Evolutionary conservation across 73 alveolate genomes (phyloP).

Genomic region (Paraurostyla sp.): DNA sequence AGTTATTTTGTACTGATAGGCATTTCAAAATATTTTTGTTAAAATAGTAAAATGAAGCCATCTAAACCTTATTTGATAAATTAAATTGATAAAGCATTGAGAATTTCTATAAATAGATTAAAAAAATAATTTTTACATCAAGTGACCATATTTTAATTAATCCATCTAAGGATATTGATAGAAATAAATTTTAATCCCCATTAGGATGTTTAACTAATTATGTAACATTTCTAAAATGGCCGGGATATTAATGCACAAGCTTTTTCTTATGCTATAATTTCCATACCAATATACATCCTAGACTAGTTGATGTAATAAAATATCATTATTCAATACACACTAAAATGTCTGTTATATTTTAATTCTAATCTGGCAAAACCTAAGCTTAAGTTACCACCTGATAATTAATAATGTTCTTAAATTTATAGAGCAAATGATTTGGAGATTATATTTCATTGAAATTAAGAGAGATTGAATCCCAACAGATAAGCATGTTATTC

Average conservation of each 20-base stretch:
- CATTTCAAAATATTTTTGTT: neutral
- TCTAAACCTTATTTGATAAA: neutral
- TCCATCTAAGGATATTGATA: conserved; percentile 27
- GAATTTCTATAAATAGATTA: conserved; percentile 18
- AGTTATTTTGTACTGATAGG: too few relatives aligned
- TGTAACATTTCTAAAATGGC: conserved; percentile 36
- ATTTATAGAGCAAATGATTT: neutral
- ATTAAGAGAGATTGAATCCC: conserved; percentile 18
- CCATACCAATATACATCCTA: conserved; percentile 47
- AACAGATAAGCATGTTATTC: conserved; percentile 29
- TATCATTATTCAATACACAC: conserved; percentile 18
- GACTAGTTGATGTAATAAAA: conserved; percentile 12
- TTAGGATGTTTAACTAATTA: neutral
- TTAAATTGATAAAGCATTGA: conserved; percentile 23
- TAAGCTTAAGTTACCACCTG: too few relatives aligned
- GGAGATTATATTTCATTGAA: neutral
- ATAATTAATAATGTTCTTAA: too few relatives aligned
- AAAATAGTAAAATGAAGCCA: neutral
- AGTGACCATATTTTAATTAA: conserved; percentile 52
- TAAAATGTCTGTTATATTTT: conserved; percentile 33
- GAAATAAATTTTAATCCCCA: neutral
- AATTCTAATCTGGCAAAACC: neutral
- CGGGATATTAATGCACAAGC: neutral
- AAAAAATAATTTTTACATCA: conserved; percentile 16
- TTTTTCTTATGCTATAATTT: neutral